Evolutionary conservation across 2,329 filamentous ascomycete species (phyloP), one percentile per base, ranked within the genome.

Genomic region (Endoconidiophora polonica): DNA sequence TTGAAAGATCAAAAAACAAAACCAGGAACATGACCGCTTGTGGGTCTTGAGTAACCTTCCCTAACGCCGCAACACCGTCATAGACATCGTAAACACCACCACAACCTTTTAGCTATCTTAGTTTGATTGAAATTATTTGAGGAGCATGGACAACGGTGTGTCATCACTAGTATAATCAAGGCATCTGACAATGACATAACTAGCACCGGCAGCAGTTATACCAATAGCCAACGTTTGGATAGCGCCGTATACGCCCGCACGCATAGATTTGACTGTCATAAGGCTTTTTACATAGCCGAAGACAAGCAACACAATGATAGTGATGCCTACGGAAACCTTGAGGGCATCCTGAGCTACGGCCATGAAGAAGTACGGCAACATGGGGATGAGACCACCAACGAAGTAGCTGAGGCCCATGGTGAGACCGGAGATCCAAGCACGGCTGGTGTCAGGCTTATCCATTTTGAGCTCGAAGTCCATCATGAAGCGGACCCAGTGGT

Each of bases 321-420:
- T 83, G 48, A 82, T 69, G 3, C 60, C 68, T 23, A 81, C 68
- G 22, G 76, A 80, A 53, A 76, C 72, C 36, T 72, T 68, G 46
- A 87, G 64, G 0, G 71, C 72, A n/a, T 66, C 58, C 22, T 61
- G 59, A 5, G 73, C 65, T 20, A 61, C 60, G 12, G 56, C 52
- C 60, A 74, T 66, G 55, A 81, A 67, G 55, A 85, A 79, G 63
- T 86, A 86, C 0, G 81, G 81, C 40, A 82, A 63, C 57, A 85
- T 70, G 12, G 81, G 81, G n/a, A 85, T 72, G 49, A 84, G 67
- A 0, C 81, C 81, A 18, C 81, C 81, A 20, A 84, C 61, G 48
- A 85, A 78, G 60, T 86, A 86, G 36, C 79, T 79, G 14, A 77
- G 58, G 0, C 79, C 77, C 57, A 86, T 81, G 6, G 77, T 83